Evolutionary conservation across 371 early-diverging fungal genomes (phyloP), one percentile per base, ranked within the genome.

Genomic region (Rhizopus arrhizus): DNA sequence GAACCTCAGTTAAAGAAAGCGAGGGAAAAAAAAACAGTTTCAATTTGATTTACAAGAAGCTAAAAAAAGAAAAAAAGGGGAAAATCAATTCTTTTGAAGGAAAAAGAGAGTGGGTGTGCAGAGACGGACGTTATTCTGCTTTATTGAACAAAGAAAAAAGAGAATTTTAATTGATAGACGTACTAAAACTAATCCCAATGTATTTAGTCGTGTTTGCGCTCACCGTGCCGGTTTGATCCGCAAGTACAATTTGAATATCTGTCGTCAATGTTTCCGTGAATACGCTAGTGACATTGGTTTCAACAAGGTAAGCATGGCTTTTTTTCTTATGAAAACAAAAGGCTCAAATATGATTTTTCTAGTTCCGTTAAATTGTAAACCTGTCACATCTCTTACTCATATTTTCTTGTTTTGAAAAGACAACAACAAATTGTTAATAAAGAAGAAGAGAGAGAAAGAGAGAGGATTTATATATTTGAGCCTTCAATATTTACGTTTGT

Each of bases 201-300:
- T 47, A n/a, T 38, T 32, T 73, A 94, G 96, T 91, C 95, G 99
- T 73, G 96, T 97, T 79, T 96, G 95, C 84, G 88, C 94, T 65
- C 97, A 99, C 91, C 95, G 91, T 74, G 96, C 97, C 71, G 99
- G 99, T 89, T 88, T 99, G 72, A 99, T 99, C 88, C 97, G 99
- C 89, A 99, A 98, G 90, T 98, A 99, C 90, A 90, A 89, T 70
- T 85, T 99, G 62, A 92, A 97, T 89, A 85, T 99, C 73, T 99
- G 99, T 93, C 95, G 99, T 89, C 98, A 99, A 88, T 99, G 99
- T 91, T 99, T 99, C 94, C 98, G 99, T 85, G 97, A 99, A 87
- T 93, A 99, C 84, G 88, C 99, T 77, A 83, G 79, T 62, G 97
- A 96, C 77, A 99, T 99, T 85, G 99, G 99, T 69, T 68, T 68